Conservation (phyloP, 768 basidiomycete genomes). For the Rossbeevera mucosa region DNA sequence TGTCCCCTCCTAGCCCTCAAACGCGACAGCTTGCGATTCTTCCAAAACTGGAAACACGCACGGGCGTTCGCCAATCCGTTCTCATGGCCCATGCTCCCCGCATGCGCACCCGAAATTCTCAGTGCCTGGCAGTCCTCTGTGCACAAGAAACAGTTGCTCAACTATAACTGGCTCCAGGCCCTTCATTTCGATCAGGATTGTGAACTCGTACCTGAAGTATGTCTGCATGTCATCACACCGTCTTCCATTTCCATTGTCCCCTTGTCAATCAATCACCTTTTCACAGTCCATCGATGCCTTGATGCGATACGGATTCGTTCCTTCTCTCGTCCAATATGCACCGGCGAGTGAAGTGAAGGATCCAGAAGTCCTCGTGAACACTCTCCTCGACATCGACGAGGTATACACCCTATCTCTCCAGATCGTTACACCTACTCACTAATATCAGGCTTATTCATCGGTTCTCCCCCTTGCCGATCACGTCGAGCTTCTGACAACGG, state of each 20-base stretch:
- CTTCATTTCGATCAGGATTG: slow-evolving; percentile 27
- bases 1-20: slow-evolving; percentile 9
- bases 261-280: neutral
- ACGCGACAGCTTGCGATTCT: slow-evolving; percentile 24
- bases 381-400: slow-evolving; percentile 26
- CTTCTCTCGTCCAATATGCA: slow-evolving; percentile 22
- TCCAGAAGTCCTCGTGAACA: slow-evolving; percentile 17
- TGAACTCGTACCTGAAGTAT: slow-evolving; percentile 17
- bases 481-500: slow-evolving; percentile 26
- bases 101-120: slow-evolving; percentile 25
- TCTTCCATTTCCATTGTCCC: neutral
- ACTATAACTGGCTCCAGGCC: slow-evolving; percentile 29
- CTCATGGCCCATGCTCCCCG: slow-evolving; percentile 31
- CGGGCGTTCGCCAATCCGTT: slow-evolving; percentile 32
- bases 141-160: slow-evolving; percentile 27
- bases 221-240: neutral
- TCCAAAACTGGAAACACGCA: slow-evolving; percentile 30
- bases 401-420: slow-evolving; percentile 3
- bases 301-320: slow-evolving; percentile 23
- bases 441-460: slow-evolving; percentile 22
- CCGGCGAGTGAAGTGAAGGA: slow-evolving; percentile 24
- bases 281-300: slow-evolving; percentile 26
- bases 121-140: slow-evolving; percentile 21
- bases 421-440: neutral
- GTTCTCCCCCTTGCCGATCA: slow-evolving; percentile 21